phyloP scores from a whole-genome alignment of 345 rosid species.

The Cochlearia excelsa region DNA sequence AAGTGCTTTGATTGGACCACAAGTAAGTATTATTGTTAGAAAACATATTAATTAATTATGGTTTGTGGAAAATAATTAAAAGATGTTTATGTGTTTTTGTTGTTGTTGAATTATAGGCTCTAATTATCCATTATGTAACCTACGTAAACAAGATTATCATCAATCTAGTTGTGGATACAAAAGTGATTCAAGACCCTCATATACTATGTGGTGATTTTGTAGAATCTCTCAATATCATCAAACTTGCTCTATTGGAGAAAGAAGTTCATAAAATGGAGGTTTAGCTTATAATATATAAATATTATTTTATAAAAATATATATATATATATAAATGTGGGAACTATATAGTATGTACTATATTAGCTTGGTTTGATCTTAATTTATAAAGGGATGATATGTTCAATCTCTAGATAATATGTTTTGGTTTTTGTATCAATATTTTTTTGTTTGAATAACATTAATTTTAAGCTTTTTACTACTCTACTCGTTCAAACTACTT shows the following conservation, averaged over 20 bases:
- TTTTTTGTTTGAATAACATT: too few relatives aligned
- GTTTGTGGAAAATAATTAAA: too few relatives aligned
- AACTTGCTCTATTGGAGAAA: slow-evolving; percentile 28
- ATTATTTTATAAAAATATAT: too few relatives aligned
- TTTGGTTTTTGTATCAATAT: too few relatives aligned
- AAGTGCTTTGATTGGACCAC: slow-evolving; percentile 50
- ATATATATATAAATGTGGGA: too few relatives aligned
- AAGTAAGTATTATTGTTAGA: slow-evolving; percentile 31
- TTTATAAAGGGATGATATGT: too few relatives aligned
- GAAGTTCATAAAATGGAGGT: slow-evolving; percentile 4
- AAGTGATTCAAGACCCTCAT: slow-evolving; percentile 62
- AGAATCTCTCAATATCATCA: slow-evolving; percentile 50
- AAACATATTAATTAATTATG: too few relatives aligned
- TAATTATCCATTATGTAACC: slow-evolving; percentile 68
- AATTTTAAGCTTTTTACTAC: too few relatives aligned
- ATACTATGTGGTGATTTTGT: slow-evolving; percentile 54
- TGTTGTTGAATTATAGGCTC: slow-evolving; percentile 51
- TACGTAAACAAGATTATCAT: slow-evolving; percentile 59
- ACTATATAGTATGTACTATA: too few relatives aligned
- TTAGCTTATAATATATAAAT: background rate
- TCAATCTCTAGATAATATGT: too few relatives aligned
- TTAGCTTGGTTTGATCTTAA: too few relatives aligned
- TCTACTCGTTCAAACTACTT: too few relatives aligned
- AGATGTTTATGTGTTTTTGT: background rate
- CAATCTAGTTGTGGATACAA: slow-evolving; percentile 58